Conservation (phyloP, 2,329 filamentous ascomycete genomes). For the Achaetomium macrosporum region DNA sequence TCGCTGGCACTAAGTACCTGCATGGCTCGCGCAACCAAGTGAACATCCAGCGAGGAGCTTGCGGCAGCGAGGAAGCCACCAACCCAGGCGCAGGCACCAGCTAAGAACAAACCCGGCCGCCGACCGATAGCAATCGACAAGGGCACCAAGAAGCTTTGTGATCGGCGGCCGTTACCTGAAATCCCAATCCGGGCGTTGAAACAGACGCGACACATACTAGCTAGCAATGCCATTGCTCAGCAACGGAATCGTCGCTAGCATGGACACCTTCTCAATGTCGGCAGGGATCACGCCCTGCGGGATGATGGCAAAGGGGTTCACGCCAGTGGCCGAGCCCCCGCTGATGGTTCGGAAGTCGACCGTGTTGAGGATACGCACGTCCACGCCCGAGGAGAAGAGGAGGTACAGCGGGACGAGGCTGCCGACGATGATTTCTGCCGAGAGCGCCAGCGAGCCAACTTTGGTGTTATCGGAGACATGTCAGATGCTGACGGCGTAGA, state of each 20-base stretch:
- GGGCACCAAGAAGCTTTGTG: slow-evolving; percentile 30
- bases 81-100: slow-evolving; percentile 30
- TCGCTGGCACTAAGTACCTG: neutral
- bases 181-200: neutral
- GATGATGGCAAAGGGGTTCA: slow-evolving; percentile 28
- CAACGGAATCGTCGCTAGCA: slow-evolving; percentile 32
- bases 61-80: slow-evolving; percentile 34
- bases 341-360: slow-evolving; percentile 24
- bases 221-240: slow-evolving; percentile 32
- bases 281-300: slow-evolving; percentile 29
- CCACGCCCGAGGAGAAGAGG: slow-evolving; percentile 32
- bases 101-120: slow-evolving; percentile 32
- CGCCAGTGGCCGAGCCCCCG: slow-evolving; percentile 20
- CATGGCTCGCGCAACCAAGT: slow-evolving; percentile 31
- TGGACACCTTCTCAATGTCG: slow-evolving; percentile 26
- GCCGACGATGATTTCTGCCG: slow-evolving; percentile 30
- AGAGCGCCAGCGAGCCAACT: slow-evolving; percentile 28
- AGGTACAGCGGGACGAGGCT: slow-evolving; percentile 31
- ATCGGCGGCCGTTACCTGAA: too few species aligned
- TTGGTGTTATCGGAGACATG: neutral
- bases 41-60: slow-evolving; percentile 28
- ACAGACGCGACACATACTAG: slow-evolving; percentile 17
- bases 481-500: too few species aligned
- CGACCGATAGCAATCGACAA: slow-evolving; percentile 34
- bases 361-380: slow-evolving; percentile 28